Percentiles rank a stretch among this genome's conserved stretches.
Conservation (phyloP, 2,329 filamentous ascomycete species). For the Exophiala lecanii-corni region DNA sequence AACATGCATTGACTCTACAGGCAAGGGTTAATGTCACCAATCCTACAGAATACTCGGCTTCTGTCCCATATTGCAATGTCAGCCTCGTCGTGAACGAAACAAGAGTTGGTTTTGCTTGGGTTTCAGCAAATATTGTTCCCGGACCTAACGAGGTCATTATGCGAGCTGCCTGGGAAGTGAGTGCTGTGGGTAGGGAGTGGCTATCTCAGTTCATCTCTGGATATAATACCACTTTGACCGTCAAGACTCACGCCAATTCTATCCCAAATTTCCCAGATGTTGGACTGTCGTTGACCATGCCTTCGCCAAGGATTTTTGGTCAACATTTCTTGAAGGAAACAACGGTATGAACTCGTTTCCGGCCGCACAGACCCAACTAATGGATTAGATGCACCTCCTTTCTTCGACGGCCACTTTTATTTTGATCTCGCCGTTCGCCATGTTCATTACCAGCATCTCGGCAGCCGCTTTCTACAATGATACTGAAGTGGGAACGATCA, state of each 20-base stretch:
- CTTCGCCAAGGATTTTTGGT: conserved; percentile 48
- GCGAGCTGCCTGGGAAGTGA: conserved; percentile 72
- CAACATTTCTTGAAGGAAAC: conserved; percentile 79
- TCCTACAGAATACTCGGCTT: conserved; percentile 78
- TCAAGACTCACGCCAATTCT: conserved; percentile 65
- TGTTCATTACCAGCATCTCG: conserved; percentile 75
- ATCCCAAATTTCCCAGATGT: conserved; percentile 70
- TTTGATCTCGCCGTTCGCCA: conserved; percentile 73
- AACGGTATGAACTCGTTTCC: conserved; percentile 46
- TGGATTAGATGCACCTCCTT: conserved; percentile 64
- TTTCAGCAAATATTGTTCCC: conserved; percentile 56
- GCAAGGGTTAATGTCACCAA: conserved; percentile 81
- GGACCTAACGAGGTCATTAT: conserved; percentile 69
- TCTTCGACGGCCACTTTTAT: conserved; percentile 83
- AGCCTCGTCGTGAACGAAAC: conserved; percentile 70
- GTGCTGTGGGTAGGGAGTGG: conserved; percentile 62
- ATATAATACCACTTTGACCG: conserved; percentile 72
- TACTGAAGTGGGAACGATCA: conserved; percentile 69
- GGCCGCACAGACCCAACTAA: conserved; percentile 18
- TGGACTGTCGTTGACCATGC: conserved; percentile 68
- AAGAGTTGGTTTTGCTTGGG: conserved; percentile 67
- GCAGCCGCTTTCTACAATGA: conserved; percentile 83
- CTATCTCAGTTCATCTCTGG: conserved; percentile 85
- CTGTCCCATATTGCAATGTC: conserved; percentile 74
- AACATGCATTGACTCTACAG: conserved; percentile 64